These are phyloP conservation scores for Ophiocordyceps sinensis DNA, from an alignment of 2,329 filamentous ascomycete species.

Conservation along the genomic window DNA sequence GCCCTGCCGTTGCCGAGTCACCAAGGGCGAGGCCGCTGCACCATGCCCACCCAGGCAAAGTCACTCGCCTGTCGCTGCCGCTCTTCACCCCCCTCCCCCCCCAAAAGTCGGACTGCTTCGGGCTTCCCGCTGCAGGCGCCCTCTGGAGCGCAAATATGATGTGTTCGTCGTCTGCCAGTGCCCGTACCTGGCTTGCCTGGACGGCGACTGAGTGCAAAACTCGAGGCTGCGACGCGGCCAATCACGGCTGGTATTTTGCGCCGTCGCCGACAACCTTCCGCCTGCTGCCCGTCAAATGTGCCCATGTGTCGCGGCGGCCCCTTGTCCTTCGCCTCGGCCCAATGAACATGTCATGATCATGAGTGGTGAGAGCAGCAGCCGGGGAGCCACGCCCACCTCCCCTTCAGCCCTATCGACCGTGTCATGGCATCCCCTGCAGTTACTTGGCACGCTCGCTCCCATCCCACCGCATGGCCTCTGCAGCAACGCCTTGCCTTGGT, in stretches of 20 bases:
- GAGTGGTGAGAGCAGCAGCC: neutral
- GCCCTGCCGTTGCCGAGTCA: too few species aligned
- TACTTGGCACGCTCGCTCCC: neutral
- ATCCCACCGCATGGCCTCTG: neutral
- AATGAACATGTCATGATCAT: neutral
- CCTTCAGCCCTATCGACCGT: slow-evolving; percentile 7
- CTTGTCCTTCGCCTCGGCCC: neutral
- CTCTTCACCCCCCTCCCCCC: neutral
- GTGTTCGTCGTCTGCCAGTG: neutral
- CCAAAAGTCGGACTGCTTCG: neutral
- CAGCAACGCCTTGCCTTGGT: neutral
- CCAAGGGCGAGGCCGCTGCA: neutral
- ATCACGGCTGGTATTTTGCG: neutral
- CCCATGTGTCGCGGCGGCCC: neutral
- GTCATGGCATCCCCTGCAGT: neutral
- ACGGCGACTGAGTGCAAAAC: neutral
- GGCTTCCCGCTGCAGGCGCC: neutral
- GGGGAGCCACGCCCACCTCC: slow-evolving; percentile 2
- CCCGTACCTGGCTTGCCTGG: neutral
- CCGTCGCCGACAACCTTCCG: neutral
- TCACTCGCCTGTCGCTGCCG: neutral
- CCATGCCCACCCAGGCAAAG: neutral
- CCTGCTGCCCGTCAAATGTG: neutral
- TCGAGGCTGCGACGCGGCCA: slow-evolving; percentile 2
- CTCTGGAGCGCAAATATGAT: neutral